Conservation (phyloP, 495 filamentous ascomycete genomes). For the Penicillium malachiteum region DNA sequence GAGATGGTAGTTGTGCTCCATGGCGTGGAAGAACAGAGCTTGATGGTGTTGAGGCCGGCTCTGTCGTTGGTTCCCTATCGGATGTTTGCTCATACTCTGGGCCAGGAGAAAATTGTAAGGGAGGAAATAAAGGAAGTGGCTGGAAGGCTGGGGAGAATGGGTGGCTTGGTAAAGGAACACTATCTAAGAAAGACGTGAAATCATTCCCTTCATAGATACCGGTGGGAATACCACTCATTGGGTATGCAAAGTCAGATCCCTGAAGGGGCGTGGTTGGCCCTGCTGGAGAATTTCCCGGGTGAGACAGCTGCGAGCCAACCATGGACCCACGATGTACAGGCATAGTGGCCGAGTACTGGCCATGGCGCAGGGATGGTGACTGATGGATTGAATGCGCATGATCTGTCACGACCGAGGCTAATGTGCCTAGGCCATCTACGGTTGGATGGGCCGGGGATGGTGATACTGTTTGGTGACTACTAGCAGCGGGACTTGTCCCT, state of each 20-base stretch:
- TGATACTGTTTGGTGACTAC: conserved; percentile 13
- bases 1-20: conserved; percentile 39
- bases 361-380: conserved; percentile 3
- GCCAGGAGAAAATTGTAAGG: conserved; percentile 30
- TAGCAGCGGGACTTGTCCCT: conserved; percentile 10
- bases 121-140: conserved; percentile 38
- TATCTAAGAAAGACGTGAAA: conserved; percentile 44
- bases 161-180: conserved; percentile 39
- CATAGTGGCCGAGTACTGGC: conserved; percentile 10
- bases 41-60: conserved; percentile 27
- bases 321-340: conserved; percentile 17
- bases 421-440: conserved; percentile 33
- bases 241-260: conserved; percentile 26
- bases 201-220: conserved; percentile 34
- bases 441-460: conserved; percentile 22
- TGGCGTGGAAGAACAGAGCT: conserved; percentile 40
- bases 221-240: conserved; percentile 22
- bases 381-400: conserved; percentile 17
- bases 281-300: conserved; percentile 15
- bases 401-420: conserved; percentile 35
- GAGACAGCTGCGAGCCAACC: conserved; percentile 11
- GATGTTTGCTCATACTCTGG: conserved; percentile 31
- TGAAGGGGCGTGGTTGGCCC: conserved; percentile 16
- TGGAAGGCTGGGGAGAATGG: conserved; percentile 42
- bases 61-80: conserved; percentile 15